Evolutionary conservation across 441 rosid genomes (phyloP).

Genomic region (Syzygium syzygioides): DNA sequence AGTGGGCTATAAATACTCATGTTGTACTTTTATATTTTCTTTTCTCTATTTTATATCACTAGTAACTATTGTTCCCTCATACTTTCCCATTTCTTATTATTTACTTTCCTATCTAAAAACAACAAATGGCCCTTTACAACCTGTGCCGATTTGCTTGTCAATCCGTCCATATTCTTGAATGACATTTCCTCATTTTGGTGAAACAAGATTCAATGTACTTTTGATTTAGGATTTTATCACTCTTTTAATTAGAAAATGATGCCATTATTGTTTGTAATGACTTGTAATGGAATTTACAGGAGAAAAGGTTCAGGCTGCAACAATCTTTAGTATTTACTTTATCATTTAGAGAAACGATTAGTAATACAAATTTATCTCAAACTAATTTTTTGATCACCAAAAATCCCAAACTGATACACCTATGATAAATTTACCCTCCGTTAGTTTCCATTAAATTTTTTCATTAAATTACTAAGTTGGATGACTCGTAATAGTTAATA

Average conservation of each 20-base stretch:
- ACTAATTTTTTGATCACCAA: too few species aligned
- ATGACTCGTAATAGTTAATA: too few species aligned
- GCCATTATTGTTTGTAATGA: background rate
- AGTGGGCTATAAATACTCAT: background rate
- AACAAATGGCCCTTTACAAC: background rate
- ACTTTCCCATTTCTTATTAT: too few species aligned
- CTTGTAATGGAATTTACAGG: background rate
- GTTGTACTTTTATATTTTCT: background rate
- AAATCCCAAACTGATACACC: too few species aligned
- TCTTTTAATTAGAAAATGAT: background rate
- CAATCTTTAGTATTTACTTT: background rate
- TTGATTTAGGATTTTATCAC: background rate
- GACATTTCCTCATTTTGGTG: background rate
- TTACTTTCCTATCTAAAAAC: too few species aligned
- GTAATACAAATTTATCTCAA: too few species aligned
- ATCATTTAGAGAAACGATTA: background rate
- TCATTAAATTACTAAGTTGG: too few species aligned
- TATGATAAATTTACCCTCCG: too few species aligned
- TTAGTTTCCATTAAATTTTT: too few species aligned
- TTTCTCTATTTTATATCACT: background rate
- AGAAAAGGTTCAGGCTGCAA: background rate
- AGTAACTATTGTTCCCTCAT: background rate
- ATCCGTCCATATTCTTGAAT: background rate
- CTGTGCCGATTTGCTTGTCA: background rate
- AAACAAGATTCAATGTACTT: background rate